phyloP scores from a whole-genome alignment of 352 stramenopile species.

The Pythium oligandrum region DNA sequence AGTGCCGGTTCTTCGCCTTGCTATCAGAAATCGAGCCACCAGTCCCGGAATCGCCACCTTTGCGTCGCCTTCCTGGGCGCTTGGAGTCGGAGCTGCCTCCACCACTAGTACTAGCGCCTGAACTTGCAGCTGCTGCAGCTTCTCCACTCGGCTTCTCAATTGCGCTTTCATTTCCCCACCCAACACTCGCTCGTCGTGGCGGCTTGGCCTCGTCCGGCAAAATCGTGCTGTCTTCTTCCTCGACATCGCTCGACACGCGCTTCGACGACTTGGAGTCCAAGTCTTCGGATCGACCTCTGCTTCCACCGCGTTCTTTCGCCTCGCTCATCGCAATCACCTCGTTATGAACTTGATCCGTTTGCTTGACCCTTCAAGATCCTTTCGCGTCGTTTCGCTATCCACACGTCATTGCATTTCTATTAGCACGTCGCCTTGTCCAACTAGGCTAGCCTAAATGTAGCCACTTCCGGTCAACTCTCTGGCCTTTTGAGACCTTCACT shows the following conservation, averaged over 20 bases:
- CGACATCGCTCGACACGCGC: slow-evolving; percentile 25
- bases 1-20: slow-evolving; percentile 65
- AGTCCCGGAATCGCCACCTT: slow-evolving; percentile 32
- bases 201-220: slow-evolving; percentile 40
- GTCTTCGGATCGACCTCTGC: slow-evolving; percentile 5
- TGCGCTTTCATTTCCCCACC: slow-evolving; percentile 36
- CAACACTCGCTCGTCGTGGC: slow-evolving; percentile 54
- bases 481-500: background rate
- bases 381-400: background rate
- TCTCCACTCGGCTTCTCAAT: slow-evolving; percentile 7
- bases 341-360: background rate
- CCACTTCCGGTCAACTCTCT: slow-evolving; percentile 1
- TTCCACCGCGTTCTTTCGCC: slow-evolving; percentile 15
- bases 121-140: slow-evolving; percentile 5
- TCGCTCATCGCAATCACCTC: slow-evolving; percentile 7
- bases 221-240: slow-evolving; percentile 41
- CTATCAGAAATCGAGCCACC: slow-evolving; percentile 21
- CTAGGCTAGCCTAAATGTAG: slow-evolving; percentile 1
- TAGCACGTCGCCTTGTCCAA: slow-evolving; percentile 1
- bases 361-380: slow-evolving; percentile 11
- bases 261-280: slow-evolving; percentile 12
- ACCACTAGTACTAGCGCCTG: background rate
- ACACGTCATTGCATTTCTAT: slow-evolving; percentile 2
- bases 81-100: slow-evolving; percentile 29
- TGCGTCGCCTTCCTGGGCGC: slow-evolving; percentile 45